Conservation (phyloP, 139 green algal genomes). For the Edaphochlamys debaryana region DNA sequence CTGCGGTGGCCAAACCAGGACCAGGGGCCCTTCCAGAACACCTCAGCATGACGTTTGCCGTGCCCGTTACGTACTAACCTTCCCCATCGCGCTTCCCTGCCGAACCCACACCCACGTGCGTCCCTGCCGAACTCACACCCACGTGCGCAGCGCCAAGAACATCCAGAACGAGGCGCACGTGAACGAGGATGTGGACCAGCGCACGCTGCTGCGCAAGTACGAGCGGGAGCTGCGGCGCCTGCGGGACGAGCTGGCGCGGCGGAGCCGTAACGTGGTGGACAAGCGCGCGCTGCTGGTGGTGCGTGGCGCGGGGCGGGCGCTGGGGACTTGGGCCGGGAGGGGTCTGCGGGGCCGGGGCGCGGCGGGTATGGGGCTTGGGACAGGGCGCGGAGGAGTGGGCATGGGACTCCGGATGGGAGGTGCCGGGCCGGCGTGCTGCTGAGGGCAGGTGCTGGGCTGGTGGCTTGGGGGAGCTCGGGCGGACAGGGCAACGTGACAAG, state of each 20-base stretch:
- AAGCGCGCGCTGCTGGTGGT: conserved; percentile 91
- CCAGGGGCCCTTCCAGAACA: too few species aligned
- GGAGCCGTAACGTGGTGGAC: conserved; percentile 89
- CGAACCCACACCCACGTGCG: too few species aligned
- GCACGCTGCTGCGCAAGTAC: conserved; percentile 94
- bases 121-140: too few species aligned
- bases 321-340: too few species aligned
- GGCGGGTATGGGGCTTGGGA: neutral
- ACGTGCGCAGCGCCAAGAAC: conserved; percentile 93
- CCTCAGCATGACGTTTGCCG: too few species aligned
- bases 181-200: conserved; percentile 97
- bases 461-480: too few species aligned
- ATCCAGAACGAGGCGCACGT: conserved; percentile 93
- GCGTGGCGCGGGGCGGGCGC: conserved; percentile 12
- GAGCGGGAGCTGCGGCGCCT: conserved; percentile 91
- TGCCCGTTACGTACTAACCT: too few species aligned
- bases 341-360: neutral
- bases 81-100: too few species aligned
- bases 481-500: too few species aligned
- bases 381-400: neutral
- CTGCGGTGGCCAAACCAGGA: too few species aligned
- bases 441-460: too few species aligned
- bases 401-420: neutral
- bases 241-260: conserved; percentile 86
- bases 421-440: too few species aligned